Percentiles rank a stretch among this genome's conserved stretches.
These are phyloP conservation scores for Aureobasidium sp. DNA, from an alignment of 2,329 filamentous ascomycete species.

Conservation along the genomic window DNA sequence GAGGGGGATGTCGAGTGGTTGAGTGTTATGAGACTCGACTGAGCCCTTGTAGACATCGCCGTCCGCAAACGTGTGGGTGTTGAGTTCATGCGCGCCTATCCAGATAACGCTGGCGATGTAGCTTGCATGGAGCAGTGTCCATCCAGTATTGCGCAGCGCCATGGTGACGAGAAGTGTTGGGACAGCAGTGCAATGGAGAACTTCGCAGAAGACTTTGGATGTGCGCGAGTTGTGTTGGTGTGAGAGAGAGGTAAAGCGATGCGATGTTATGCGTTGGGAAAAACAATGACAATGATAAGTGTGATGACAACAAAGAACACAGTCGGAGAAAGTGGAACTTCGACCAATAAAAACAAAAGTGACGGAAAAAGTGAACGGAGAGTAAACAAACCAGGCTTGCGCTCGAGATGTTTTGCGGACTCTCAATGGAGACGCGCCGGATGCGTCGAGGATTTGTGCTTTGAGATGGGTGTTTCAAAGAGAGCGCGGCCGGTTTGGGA, in stretches of 20 bases:
- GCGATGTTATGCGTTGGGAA: neutral
- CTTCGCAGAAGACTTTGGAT: neutral
- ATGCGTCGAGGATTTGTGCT: conserved; percentile 1
- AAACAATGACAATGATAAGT: conserved; percentile 1
- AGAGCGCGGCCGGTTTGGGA: neutral
- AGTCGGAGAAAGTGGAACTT: neutral
- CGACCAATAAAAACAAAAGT: neutral
- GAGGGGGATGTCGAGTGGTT: neutral
- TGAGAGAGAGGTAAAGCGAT: neutral
- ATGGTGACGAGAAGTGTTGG: neutral
- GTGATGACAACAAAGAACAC: neutral
- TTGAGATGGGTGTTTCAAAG: neutral
- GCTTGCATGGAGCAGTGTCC: neutral
- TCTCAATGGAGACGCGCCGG: neutral
- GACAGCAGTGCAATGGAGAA: neutral
- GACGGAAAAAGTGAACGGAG: neutral
- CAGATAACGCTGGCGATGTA: neutral
- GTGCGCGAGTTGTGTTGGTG: neutral
- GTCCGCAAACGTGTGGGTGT: neutral
- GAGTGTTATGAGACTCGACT: neutral
- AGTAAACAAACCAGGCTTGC: neutral
- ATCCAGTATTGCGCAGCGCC: neutral
- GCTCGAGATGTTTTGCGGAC: neutral
- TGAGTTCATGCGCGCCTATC: neutral
- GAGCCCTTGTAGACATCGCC: neutral